These are phyloP conservation scores for Chlorella sorokiniana DNA, from an alignment of 139 green algal genomes.

Conservation along the genomic window DNA sequence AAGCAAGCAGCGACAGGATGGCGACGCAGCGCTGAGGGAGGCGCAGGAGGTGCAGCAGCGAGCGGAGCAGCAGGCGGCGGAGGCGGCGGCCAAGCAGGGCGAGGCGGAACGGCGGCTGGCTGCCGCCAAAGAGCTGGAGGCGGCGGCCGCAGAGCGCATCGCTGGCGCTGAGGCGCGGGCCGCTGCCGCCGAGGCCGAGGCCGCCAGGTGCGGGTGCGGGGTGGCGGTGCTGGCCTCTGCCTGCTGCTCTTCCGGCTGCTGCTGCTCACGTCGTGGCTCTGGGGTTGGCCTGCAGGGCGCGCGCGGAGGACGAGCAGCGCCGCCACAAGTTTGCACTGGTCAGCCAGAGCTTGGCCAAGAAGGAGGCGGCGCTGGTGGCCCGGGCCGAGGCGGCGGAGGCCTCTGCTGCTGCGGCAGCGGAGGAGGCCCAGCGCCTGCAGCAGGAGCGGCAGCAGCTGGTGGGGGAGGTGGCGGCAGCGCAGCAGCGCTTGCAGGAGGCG, in stretches of 20 bases:
- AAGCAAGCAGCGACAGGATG: slow-evolving; percentile 1
- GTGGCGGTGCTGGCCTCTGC: too few species aligned
- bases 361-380: slow-evolving; percentile 26
- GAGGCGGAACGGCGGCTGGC: background rate
- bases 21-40: background rate
- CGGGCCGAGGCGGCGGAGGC: slow-evolving; percentile 27
- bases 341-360: slow-evolving; percentile 20
- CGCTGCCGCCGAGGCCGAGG: slow-evolving; percentile 15
- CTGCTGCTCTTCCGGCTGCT: background rate
- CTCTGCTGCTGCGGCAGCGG: background rate
- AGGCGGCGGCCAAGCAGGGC: slow-evolving; percentile 5
- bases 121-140: slow-evolving; percentile 14
- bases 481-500: slow-evolving; percentile 7
- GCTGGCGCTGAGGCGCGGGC: slow-evolving; percentile 6
- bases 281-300: slow-evolving; percentile 14
- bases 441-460: slow-evolving; percentile 20
- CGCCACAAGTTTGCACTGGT: slow-evolving; percentile 31
- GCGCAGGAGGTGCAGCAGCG: background rate
- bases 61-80: background rate
- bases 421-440: background rate
- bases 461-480: background rate
- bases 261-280: background rate
- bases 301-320: slow-evolving; percentile 31
- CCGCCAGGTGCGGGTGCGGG: background rate
- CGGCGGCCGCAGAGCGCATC: background rate